phyloP scores from a whole-genome alignment of 2,329 filamentous ascomycete species.

The Talaromyces funiculosus region DNA sequence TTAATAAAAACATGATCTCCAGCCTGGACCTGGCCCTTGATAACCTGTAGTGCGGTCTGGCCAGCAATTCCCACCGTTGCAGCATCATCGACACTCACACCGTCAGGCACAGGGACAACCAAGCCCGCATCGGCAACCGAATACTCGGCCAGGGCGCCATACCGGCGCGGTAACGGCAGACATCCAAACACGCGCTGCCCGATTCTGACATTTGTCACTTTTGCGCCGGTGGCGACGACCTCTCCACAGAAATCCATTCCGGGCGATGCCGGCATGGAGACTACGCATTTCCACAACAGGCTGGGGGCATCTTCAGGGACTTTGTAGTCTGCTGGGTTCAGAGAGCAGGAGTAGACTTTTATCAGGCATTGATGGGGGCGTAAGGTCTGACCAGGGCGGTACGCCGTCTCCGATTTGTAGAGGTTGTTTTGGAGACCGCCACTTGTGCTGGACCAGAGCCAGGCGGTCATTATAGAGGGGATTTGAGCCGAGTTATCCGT shows the following conservation, averaged over 20 bases:
- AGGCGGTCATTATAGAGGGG: conserved; percentile 50
- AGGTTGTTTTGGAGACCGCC: conserved; percentile 52
- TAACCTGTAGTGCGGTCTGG: conserved; percentile 45
- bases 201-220: conserved; percentile 16
- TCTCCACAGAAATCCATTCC: conserved; percentile 48
- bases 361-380: conserved; percentile 49
- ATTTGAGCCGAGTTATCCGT: conserved; percentile 5
- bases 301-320: conserved; percentile 46
- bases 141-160: conserved; percentile 45
- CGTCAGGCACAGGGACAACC: conserved; percentile 39
- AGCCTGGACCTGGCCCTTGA: conserved; percentile 43
- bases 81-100: conserved; percentile 39
- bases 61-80: conserved; percentile 44
- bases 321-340: conserved; percentile 65
- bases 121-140: conserved; percentile 29
- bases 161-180: conserved; percentile 23
- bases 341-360: conserved; percentile 47
- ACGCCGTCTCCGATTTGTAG: conserved; percentile 38
- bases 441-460: conserved; percentile 48
- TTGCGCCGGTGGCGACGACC: conserved; percentile 33
- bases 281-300: conserved; percentile 34
- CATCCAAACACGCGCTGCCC: conserved; percentile 47
- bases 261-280: conserved; percentile 43
- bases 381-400: conserved; percentile 35
- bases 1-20: conserved; percentile 61